A percentile compares a stretch with the other conserved stretches of the same genome.
Evolutionary conservation across 139 green algal genomes (phyloP).

Genomic region (Tetradesmus lagerheimii): DNA sequence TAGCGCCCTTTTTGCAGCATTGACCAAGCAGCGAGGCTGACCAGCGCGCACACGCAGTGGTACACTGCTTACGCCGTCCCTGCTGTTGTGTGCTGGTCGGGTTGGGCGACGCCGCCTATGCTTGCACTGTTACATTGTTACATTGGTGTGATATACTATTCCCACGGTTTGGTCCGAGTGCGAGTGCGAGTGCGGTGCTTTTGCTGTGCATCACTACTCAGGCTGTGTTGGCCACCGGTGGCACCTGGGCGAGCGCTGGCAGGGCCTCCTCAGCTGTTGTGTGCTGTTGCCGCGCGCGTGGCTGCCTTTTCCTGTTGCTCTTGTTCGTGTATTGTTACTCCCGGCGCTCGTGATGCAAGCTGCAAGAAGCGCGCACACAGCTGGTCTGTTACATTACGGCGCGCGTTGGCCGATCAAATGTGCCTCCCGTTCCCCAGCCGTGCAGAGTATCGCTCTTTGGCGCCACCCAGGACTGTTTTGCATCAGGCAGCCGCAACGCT

Average conservation of each 20-base stretch:
- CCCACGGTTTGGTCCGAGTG: background rate
- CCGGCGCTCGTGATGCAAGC: background rate
- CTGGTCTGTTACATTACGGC: background rate
- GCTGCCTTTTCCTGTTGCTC: background rate
- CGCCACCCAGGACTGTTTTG: slow-evolving; percentile 17
- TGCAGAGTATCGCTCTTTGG: background rate
- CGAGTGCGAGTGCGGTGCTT: no score
- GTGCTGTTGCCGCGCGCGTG: background rate
- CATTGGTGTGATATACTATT: slow-evolving; percentile 1
- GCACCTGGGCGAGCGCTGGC: background rate
- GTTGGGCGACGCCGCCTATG: background rate
- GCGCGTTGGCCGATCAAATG: background rate
- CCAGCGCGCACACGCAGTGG: background rate
- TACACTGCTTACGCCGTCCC: background rate
- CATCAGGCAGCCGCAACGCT: background rate
- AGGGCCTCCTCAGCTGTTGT: background rate
- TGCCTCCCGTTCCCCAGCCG: background rate
- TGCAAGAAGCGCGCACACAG: background rate
- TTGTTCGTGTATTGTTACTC: background rate
- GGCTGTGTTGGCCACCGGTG: background rate
- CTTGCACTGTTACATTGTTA: slow-evolving; percentile 1
- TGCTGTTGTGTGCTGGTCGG: background rate
- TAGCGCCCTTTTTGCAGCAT: background rate
- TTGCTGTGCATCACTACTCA: no score
- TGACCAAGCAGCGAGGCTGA: background rate